phyloP scores from a whole-genome alignment of 306 rosid species.

The Hippophae gyantsensis region DNA sequence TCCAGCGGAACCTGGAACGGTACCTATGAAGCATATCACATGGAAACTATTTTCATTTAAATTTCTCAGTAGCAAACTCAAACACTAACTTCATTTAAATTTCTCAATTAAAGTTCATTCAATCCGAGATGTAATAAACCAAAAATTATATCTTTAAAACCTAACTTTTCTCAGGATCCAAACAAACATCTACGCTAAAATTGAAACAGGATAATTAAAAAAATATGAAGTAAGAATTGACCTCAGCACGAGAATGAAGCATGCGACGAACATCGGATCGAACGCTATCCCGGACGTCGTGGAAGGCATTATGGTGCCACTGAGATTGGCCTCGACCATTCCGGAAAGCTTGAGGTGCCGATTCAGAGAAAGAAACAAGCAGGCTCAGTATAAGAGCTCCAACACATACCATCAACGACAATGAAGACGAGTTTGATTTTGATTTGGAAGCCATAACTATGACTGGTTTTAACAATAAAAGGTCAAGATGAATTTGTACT shows the following conservation, averaged over 20 bases:
- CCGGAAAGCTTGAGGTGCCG: constrained; percentile 70
- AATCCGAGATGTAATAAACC: not conserved
- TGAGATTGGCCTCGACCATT: constrained; percentile 66
- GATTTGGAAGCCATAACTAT: constrained; percentile 22
- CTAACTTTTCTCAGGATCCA: not conserved
- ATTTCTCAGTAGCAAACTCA: not conserved
- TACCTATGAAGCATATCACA: constrained; percentile 33
- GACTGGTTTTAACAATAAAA: not conserved
- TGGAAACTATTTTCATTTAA: not conserved
- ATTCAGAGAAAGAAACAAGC: constrained; percentile 45
- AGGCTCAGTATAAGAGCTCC: constrained; percentile 28
- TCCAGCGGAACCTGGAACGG: constrained; percentile 95
- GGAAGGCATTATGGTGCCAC: constrained; percentile 98
- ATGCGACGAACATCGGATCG: constrained; percentile 86
- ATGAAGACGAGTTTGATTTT: constrained; percentile 9
- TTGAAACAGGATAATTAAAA: constrained; percentile 3
- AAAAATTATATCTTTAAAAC: not conserved
- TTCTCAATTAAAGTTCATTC: not conserved
- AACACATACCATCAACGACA: not conserved
- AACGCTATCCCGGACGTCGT: constrained; percentile 63
- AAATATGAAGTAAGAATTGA: constrained; percentile 7
- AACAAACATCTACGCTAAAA: not conserved
- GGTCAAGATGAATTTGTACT: too few relatives aligned
- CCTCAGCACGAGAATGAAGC: constrained; percentile 99
- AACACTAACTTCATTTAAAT: not conserved